Evolutionary conservation across 768 basidiomycete species (phyloP).

Genomic region (Suillus weaverae): DNA sequence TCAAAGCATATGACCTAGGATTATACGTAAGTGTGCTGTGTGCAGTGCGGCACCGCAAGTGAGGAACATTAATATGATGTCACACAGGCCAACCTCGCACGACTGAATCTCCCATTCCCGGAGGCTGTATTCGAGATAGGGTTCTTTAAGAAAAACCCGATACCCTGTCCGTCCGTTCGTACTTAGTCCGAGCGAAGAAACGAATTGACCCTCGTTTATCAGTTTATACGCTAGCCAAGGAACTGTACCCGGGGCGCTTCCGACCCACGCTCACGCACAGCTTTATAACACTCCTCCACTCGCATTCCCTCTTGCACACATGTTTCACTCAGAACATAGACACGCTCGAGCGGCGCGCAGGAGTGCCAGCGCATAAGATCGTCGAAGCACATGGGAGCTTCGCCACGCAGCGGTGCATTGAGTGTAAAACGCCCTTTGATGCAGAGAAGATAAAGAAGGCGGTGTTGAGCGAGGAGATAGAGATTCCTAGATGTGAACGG

Average conservation of each 20-base stretch:
- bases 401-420: conserved; percentile 80
- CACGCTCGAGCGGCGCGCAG: conserved; percentile 84
- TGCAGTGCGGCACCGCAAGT: neutral
- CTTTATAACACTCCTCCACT: conserved; percentile 80
- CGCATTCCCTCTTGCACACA: conserved; percentile 64
- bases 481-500: conserved; percentile 61
- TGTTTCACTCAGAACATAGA: conserved; percentile 95
- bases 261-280: conserved; percentile 89
- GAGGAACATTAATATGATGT: neutral
- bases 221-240: conserved; percentile 92
- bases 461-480: conserved; percentile 51
- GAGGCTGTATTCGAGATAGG: conserved; percentile 94
- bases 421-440: conserved; percentile 61
- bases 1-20: conserved; percentile 9
- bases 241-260: conserved; percentile 89
- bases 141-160: conserved; percentile 79
- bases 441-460: conserved; percentile 66
- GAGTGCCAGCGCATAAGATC: conserved; percentile 69
- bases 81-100: conserved; percentile 69
- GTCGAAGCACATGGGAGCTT: conserved; percentile 98
- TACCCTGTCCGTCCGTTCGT: conserved; percentile 58
- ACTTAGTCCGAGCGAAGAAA: neutral
- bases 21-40: conserved; percentile 28
- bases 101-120: conserved; percentile 82
- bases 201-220: neutral